Percentiles rank a stretch among this genome's conserved stretches.
phyloP scores from a whole-genome alignment of 164 flowering plant genomes.

The Vitis rotundifolia region DNA sequence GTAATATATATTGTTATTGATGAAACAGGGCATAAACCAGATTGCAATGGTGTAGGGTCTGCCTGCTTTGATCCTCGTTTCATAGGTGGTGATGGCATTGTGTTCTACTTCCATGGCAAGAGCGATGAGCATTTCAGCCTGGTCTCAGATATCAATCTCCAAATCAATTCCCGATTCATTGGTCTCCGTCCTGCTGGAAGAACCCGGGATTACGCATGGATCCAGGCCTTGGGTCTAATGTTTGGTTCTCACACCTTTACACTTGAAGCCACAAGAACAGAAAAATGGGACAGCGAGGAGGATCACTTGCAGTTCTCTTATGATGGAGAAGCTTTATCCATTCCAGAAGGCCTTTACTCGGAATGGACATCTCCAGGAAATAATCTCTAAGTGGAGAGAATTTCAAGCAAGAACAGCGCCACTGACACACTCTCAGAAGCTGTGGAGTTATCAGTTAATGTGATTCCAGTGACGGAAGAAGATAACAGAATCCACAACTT shows the following conservation, averaged over 20 bases:
- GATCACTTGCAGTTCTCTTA: conserved; percentile 41
- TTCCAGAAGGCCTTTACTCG: conserved; percentile 33
- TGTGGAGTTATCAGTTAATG: conserved; percentile 43
- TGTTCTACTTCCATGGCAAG: no score
- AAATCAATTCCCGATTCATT: no score
- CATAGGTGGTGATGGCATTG: no score
- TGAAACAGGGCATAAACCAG: no score
- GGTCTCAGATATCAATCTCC: no score
- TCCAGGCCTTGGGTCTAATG: conserved; percentile 46
- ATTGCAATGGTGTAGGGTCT: no score
- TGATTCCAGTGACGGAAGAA: conserved; percentile 43
- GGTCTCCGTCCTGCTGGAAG: conserved; percentile 29
- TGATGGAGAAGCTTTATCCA: conserved; percentile 24
- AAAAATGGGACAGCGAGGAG: background rate
- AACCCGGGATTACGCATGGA: conserved; percentile 49
- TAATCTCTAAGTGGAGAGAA: conserved; percentile 36
- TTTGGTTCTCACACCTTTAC: conserved; percentile 33
- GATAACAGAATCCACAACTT: conserved; percentile 24
- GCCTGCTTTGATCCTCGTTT: no score
- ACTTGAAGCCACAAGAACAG: conserved; percentile 30
- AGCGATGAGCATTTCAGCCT: no score
- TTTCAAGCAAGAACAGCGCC: conserved; percentile 34
- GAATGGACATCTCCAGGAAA: conserved; percentile 31
- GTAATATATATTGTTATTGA: no score
- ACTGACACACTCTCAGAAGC: conserved; percentile 27